Percentiles rank a stretch among this genome's conserved stretches.
Conservation (phyloP, 2,329 filamentous ascomycete genomes). For the Colletotrichum chlorophyti region DNA sequence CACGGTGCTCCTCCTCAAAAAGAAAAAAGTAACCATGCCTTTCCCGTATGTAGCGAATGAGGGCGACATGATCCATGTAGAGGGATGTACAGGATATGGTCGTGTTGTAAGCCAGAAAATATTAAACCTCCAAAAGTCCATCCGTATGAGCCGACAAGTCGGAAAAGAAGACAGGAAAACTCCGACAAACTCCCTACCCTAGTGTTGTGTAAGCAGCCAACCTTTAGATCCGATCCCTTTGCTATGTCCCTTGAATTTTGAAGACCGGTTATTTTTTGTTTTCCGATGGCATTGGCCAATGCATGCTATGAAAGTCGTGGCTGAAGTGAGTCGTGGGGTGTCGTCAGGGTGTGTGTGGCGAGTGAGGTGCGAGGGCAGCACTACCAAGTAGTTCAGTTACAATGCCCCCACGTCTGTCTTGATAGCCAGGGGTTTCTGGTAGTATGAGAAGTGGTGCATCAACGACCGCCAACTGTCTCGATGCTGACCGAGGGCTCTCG, state of each 20-base stretch:
- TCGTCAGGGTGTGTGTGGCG: conserved; percentile 25
- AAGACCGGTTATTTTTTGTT: conserved; percentile 27
- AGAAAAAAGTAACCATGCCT: too few relatives aligned
- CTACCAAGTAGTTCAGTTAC: conserved; percentile 5
- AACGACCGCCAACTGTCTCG: conserved; percentile 30
- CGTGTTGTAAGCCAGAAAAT: neutral
- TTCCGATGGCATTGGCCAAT: conserved; percentile 24
- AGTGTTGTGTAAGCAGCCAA: conserved; percentile 26
- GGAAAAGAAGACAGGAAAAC: neutral
- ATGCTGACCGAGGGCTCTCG: conserved; percentile 28
- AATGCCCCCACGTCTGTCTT: conserved; percentile 24
- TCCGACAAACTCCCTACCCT: conserved; percentile 26
- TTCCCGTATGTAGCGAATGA: conserved; percentile 3
- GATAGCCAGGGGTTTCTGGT: neutral
- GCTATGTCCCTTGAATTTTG: conserved; percentile 23
- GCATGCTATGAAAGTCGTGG: conserved; percentile 26
- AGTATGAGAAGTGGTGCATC: neutral
- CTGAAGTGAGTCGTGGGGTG: conserved; percentile 26
- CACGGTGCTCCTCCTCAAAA: too few relatives aligned
- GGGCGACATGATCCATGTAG: too few relatives aligned
- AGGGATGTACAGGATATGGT: neutral
- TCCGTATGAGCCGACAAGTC: neutral
- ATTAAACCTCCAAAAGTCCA: conserved; percentile 13
- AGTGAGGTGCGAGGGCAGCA: too few relatives aligned
- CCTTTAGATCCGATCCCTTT: conserved; percentile 19